These are phyloP conservation scores for Neonectria coccinea DNA, from an alignment of 2,329 filamentous ascomycete species.

Conservation along the genomic window DNA sequence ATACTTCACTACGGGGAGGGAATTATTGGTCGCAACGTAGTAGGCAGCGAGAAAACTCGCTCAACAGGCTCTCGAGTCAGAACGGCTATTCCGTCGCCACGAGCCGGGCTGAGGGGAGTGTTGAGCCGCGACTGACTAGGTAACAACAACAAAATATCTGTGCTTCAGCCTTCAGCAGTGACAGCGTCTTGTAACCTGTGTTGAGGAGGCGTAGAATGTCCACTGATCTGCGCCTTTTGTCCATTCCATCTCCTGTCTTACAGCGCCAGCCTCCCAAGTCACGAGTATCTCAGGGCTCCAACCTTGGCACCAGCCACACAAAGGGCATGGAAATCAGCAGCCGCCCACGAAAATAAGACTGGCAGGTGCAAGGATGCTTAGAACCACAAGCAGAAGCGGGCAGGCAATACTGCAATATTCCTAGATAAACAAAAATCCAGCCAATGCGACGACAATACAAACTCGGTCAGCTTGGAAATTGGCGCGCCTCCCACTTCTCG, in stretches of 20 bases:
- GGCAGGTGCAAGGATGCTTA: neutral
- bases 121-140: neutral
- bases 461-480: conserved; percentile 33
- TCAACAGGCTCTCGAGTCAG: conserved; percentile 21
- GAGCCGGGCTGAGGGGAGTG: neutral
- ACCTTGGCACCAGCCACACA: conserved; percentile 26
- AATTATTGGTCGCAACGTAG: neutral
- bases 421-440: neutral
- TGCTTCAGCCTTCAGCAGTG: neutral
- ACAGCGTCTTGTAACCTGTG: neutral
- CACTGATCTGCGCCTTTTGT: neutral
- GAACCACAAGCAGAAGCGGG: neutral
- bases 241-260: neutral
- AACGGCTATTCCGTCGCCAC: conserved; percentile 14
- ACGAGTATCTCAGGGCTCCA: conserved; percentile 26
- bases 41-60: conserved; percentile 8
- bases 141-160: neutral
- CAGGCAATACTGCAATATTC: conserved; percentile 3
- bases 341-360: conserved; percentile 1
- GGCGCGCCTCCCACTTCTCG: conserved; percentile 39
- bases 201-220: neutral
- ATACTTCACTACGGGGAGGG: neutral
- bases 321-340: conserved; percentile 18
- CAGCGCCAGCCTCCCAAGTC: conserved; percentile 6
- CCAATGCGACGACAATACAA: conserved; percentile 12